phyloP scores from a whole-genome alignment of 495 filamentous ascomycete species.

The Hypoxylon lienhwacheense region DNA sequence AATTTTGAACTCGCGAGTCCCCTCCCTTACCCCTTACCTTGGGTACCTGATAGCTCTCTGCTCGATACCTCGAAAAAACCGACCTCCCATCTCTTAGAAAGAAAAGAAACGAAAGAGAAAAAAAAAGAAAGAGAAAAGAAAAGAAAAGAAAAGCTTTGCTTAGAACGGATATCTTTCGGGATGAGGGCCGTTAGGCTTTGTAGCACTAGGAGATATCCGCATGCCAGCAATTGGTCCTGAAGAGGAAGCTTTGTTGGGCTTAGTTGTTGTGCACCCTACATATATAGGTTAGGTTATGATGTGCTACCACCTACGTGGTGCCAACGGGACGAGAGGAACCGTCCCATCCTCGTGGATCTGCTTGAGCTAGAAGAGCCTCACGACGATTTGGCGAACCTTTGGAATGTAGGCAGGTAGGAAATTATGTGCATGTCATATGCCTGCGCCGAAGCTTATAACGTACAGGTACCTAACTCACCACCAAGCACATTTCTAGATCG shows the following conservation, averaged over 20 bases:
- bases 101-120: too few species aligned
- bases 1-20: too few species aligned
- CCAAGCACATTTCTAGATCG: too few species aligned
- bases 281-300: neutral
- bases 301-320: conserved; percentile 32
- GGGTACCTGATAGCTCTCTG: too few species aligned
- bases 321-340: conserved; percentile 25
- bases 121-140: too few species aligned
- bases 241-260: conserved; percentile 14
- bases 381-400: conserved; percentile 12
- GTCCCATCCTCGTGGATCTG: conserved; percentile 31
- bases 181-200: conserved; percentile 2
- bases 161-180: conserved; percentile 15
- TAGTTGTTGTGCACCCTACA: conserved; percentile 17
- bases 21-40: too few species aligned
- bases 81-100: too few species aligned
- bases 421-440: conserved; percentile 8
- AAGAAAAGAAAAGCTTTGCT: too few species aligned
- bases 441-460: too few species aligned
- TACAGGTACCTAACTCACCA: too few species aligned
- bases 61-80: too few species aligned
- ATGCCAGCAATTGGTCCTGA: conserved; percentile 6
- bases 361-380: conserved; percentile 31
- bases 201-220: neutral
- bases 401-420: too few species aligned